phyloP scores from a whole-genome alignment of 257 asterid genomes.

The Nicotiana knightiana region DNA sequence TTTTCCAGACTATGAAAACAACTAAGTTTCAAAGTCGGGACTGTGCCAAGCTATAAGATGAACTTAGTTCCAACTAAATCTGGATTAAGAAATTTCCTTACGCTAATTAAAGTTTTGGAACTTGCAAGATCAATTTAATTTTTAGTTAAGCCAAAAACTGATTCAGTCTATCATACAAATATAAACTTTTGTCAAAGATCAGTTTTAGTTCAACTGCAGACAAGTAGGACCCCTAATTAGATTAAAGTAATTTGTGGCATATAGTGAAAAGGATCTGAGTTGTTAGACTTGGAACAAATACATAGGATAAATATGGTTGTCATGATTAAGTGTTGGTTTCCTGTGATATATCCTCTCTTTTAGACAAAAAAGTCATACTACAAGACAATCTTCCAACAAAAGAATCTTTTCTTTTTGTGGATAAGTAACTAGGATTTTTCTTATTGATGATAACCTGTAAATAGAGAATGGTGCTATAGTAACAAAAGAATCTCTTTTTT shows the following conservation, averaged over 20 bases:
- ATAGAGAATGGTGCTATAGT: background rate
- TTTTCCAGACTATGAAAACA: background rate
- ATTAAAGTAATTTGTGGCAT: background rate
- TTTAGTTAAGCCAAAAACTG: background rate
- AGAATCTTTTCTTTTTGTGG: background rate
- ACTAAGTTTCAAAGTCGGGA: background rate
- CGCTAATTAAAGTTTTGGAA: background rate
- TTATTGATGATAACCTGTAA: background rate
- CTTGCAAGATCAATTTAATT: background rate
- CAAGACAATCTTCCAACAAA: background rate
- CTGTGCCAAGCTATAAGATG: background rate
- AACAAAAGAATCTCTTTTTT: background rate
- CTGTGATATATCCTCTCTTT: background rate
- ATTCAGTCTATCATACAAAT: background rate
- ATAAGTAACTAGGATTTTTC: background rate
- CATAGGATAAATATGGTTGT: background rate
- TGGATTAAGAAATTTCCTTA: background rate
- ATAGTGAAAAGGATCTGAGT: background rate
- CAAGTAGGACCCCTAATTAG: background rate
- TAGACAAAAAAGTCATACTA: background rate
- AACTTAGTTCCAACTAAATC: background rate
- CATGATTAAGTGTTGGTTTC: background rate
- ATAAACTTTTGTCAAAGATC: background rate
- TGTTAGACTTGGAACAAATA: background rate
- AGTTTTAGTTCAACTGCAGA: background rate